Percentiles rank a stretch among this genome's conserved stretches.
Evolutionary conservation across 257 asterid genomes (phyloP).

Genomic region (Nicotiana tomentosiformis): DNA sequence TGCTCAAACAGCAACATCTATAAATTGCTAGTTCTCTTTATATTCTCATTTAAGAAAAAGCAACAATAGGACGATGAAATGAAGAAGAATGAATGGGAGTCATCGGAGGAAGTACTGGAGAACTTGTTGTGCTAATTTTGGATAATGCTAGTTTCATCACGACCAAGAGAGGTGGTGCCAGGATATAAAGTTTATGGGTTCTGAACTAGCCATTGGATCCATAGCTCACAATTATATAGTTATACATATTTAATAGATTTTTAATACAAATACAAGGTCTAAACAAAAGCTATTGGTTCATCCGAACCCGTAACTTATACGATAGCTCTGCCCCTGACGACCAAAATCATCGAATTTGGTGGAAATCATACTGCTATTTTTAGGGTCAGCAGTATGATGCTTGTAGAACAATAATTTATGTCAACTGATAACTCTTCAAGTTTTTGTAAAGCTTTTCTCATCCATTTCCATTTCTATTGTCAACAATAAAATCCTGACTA

Average conservation of each 20-base stretch:
- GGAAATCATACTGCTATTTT: background rate
- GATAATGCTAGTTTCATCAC: background rate
- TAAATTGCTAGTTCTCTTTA: background rate
- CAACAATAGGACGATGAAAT: background rate
- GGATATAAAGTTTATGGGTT: no score
- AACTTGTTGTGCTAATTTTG: background rate
- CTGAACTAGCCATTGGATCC: no score
- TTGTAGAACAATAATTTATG: background rate
- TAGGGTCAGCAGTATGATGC: no score
- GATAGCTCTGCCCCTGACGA: no score
- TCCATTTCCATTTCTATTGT: background rate
- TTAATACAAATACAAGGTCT: no score
- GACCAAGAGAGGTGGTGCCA: background rate
- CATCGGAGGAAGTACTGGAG: no score
- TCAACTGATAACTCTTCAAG: background rate
- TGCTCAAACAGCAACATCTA: background rate
- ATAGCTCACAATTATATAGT: no score
- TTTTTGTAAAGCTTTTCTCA: background rate
- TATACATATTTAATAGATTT: no score
- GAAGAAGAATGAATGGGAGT: background rate
- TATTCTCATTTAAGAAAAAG: background rate
- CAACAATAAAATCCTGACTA: background rate
- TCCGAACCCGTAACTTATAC: no score
- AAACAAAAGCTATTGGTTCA: no score
- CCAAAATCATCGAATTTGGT: background rate